phyloP scores from a whole-genome alignment of 257 asterid species.

The Ballota nigra region DNA sequence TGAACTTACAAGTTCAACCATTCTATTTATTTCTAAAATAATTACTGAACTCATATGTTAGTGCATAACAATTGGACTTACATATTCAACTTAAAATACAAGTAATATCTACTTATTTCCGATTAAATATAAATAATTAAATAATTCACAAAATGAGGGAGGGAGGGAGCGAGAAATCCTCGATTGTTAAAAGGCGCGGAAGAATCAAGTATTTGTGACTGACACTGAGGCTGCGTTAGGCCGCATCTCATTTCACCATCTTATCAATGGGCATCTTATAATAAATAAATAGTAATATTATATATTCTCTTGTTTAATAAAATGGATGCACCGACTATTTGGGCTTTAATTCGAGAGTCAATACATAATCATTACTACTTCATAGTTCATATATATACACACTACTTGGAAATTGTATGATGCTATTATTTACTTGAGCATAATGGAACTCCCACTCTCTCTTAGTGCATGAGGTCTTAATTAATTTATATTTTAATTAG shows the following conservation, averaged over 20 bases:
- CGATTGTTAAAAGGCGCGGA: too few relatives aligned
- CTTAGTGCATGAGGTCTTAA: not conserved
- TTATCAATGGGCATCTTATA: not conserved
- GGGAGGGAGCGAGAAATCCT: too few relatives aligned
- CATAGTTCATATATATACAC: not conserved
- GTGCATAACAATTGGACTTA: too few relatives aligned
- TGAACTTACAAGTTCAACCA: too few relatives aligned
- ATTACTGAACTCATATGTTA: too few relatives aligned
- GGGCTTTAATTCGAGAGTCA: conserved; percentile 8
- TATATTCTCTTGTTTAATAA: not conserved
- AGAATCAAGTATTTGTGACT: not conserved
- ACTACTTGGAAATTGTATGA: not conserved
- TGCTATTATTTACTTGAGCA: not conserved
- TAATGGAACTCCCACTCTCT: conserved; percentile 23
- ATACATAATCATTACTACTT: conserved; percentile 13
- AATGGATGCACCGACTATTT: not conserved
- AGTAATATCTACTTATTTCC: too few relatives aligned
- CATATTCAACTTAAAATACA: too few relatives aligned
- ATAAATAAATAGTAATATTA: not conserved
- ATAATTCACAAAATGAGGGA: too few relatives aligned
- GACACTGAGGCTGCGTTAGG: conserved; percentile 15
- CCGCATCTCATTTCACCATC: conserved; percentile 28
- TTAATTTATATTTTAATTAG: not conserved
- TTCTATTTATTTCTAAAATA: too few relatives aligned
- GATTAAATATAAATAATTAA: too few relatives aligned